Evolutionary conservation across 805 yeast genomes (phyloP), one percentile per base, ranked within the genome.

Genomic region (Wickerhamia fluorescens): DNA sequence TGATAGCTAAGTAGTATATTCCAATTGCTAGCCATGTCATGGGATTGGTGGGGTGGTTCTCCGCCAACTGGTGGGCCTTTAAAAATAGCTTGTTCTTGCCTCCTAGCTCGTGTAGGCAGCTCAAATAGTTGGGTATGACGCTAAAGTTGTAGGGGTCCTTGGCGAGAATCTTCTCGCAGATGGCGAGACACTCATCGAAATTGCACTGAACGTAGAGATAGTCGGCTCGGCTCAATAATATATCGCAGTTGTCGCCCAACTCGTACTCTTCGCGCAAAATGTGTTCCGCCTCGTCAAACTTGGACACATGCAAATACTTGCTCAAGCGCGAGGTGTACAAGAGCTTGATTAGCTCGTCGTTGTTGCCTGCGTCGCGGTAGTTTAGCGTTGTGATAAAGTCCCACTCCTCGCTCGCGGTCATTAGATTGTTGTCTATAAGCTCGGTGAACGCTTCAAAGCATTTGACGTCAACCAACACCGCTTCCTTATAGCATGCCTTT

Each of bases 21-120:
- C 94, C 98, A 11, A 92, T 86, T 0, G 96, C 85, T 35, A 86
- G 68, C 95, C 96, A 92, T 0, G 97, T 79, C 19, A 83, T 73
- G 10, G 94, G 77, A 42, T 75, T 73, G 25, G 76, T 75, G 1
- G 97, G 95, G 37, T 83, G 82, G 34, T 71, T 67, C 37, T 85
- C 95, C 0, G 95, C 94, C 33, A 92, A 58, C 42, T 80, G 82
- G 47, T 92, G 96, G 0, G 96, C 80, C 20, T 80, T 56, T 14
- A 82, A 56, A 47, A 84, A 92, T 17, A 92, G 60, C 56, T 79
- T 82, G 55, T 86, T 86, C 36, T 76, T 78, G 1, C 82, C 87
- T 1, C 86, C 87, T 9, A 85, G 60, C 52, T 92, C 98, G 51
- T 82, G 79, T 16, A 92, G 59, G 42, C 95, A 81, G 37, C 95